These are phyloP conservation scores for Cyclanthera cordifolia DNA, from an alignment of 306 rosid species.

Conservation along the genomic window DNA sequence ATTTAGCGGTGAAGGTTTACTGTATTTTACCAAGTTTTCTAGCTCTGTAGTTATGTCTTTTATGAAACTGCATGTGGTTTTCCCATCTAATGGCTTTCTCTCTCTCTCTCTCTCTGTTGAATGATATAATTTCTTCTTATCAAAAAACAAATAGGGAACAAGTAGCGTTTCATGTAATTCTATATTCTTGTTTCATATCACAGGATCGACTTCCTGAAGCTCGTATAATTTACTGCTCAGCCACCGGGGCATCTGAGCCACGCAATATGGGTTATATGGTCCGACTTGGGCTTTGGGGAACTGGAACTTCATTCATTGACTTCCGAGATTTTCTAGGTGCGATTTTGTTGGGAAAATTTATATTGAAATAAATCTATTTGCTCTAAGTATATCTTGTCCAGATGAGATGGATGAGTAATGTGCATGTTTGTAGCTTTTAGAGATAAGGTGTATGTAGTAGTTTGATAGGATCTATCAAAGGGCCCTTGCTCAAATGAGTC, in stretches of 20 bases:
- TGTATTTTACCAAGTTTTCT: background rate
- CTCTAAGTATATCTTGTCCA: background rate
- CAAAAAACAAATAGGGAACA: background rate
- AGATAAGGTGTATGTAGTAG: background rate
- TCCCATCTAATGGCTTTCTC: background rate
- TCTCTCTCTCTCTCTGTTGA: background rate
- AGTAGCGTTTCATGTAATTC: background rate
- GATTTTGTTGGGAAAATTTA: conserved; percentile 1
- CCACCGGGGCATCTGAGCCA: conserved; percentile 97
- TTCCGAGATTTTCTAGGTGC: conserved; percentile 87
- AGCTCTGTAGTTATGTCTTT: background rate
- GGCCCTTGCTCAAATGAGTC: too few relatives aligned
- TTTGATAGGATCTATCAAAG: too few relatives aligned
- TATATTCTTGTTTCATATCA: conserved; percentile 19
- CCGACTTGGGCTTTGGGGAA: conserved; percentile 98
- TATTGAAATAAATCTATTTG: background rate
- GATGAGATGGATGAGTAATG: background rate
- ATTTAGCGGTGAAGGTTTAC: background rate
- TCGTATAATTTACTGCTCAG: conserved; percentile 91
- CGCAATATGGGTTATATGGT: conserved; percentile 99
- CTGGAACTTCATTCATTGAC: conserved; percentile 69
- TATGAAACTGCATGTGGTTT: background rate
- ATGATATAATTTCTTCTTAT: background rate
- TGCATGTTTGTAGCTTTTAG: background rate
- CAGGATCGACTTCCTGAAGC: conserved; percentile 86